phyloP scores from a whole-genome alignment of 805 yeast species.

The Wickerhamomyces hampshirensis region DNA sequence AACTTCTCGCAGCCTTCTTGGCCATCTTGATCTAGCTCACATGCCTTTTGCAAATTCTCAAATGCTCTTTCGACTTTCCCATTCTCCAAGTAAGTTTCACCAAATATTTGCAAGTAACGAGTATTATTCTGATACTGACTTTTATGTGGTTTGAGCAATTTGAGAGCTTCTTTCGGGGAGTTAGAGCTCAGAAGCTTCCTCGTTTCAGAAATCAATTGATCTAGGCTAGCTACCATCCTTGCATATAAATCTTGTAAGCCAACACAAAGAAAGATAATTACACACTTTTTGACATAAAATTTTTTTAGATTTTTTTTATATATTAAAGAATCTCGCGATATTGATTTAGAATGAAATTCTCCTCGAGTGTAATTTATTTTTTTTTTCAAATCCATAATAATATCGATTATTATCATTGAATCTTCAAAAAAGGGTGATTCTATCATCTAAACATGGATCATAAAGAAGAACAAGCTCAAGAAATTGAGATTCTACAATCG shows the following conservation, averaged over 20 bases:
- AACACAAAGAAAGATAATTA: no score
- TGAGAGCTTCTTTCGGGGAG: slow-evolving; percentile 29
- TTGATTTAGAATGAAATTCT: no score
- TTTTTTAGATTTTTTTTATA: not conserved
- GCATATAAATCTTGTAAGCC: not conserved
- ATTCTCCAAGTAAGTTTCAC: slow-evolving; percentile 74
- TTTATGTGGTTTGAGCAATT: slow-evolving; percentile 29
- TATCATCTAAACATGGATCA: no score
- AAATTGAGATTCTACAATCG: slow-evolving; percentile 81
- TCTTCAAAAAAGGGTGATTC: no score
- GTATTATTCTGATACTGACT: slow-evolving; percentile 36
- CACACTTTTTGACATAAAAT: no score
- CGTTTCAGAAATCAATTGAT: slow-evolving; percentile 8
- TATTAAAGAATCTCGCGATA: no score
- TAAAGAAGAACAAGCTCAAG: slow-evolving; percentile 82
- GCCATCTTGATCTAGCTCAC: slow-evolving; percentile 68
- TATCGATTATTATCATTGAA: no score
- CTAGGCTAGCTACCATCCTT: slow-evolving; percentile 1
- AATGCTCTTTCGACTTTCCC: slow-evolving; percentile 80
- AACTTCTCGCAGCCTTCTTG: slow-evolving; percentile 71
- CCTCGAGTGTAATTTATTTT: no score
- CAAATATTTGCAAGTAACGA: slow-evolving; percentile 49
- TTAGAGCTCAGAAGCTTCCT: slow-evolving; percentile 9
- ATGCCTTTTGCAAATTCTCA: slow-evolving; percentile 50
- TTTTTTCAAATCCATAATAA: slow-evolving; percentile 2